Evolutionary conservation across 495 filamentous ascomycete species (phyloP).

Genomic region (Parathielavia appendiculata): DNA sequence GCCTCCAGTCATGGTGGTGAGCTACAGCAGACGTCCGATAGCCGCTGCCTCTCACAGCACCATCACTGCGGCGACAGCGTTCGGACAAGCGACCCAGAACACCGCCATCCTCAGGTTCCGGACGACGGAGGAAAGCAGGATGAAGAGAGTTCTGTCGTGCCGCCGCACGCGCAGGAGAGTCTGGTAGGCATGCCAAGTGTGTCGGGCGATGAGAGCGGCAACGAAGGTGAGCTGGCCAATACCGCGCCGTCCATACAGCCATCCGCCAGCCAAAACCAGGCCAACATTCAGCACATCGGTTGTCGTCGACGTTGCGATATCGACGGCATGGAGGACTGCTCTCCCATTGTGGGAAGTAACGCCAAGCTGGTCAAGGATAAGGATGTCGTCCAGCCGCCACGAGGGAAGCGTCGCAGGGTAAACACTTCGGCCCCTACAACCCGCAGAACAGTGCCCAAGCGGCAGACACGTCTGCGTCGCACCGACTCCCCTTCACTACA

Average conservation of each 20-base stretch:
- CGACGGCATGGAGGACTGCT: constrained; percentile 12
- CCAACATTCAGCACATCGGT: constrained; percentile 8
- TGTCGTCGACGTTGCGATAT: constrained; percentile 15
- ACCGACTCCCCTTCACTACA: constrained; percentile 13
- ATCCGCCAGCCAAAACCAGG: constrained; percentile 4
- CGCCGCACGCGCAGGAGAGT: constrained; percentile 10
- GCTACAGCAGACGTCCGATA: constrained; percentile 3
- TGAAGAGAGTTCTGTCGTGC: constrained; percentile 4
- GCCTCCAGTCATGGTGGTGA: constrained; percentile 12
- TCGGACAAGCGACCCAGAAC: constrained; percentile 10
- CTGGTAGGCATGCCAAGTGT: constrained; percentile 9
- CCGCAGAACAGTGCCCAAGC: constrained; percentile 14
- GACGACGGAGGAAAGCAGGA: constrained; percentile 15
- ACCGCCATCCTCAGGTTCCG: constrained; percentile 11
- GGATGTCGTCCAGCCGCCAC: constrained; percentile 8
- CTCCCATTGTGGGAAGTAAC: too few species aligned
- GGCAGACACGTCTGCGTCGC: constrained; percentile 11
- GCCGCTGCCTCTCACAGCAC: background rate
- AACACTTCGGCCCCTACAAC: constrained; percentile 10
- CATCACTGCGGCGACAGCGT: background rate
- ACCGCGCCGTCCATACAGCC: constrained; percentile 13
- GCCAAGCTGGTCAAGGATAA: constrained; percentile 11
- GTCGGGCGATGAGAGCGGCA: constrained; percentile 10
- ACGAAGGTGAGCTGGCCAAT: constrained; percentile 9
- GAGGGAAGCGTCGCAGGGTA: constrained; percentile 11